Evolutionary conservation across 2,329 filamentous ascomycete genomes (phyloP).

Genomic region (Colletotrichum euphorbiae): DNA sequence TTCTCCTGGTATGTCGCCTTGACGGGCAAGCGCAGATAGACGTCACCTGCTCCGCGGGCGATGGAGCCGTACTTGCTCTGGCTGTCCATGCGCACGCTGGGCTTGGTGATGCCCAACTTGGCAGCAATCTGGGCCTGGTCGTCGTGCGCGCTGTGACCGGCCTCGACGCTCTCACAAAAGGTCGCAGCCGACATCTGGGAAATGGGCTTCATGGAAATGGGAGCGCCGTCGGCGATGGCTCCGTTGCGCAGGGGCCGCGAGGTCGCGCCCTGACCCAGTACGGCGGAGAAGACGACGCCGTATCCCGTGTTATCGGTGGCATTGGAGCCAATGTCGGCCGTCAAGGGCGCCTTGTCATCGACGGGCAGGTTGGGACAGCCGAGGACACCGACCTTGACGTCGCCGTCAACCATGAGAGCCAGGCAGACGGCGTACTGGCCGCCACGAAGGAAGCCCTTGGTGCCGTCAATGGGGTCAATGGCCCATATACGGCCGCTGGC

Average conservation of each 20-base stretch:
- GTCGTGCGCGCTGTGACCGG: constrained; percentile 88
- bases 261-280: constrained; percentile 82
- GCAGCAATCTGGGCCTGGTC: constrained; percentile 88
- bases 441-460: constrained; percentile 94
- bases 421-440: constrained; percentile 98
- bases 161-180: constrained; percentile 97
- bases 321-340: constrained; percentile 78
- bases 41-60: constrained; percentile 90
- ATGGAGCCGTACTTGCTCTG: constrained; percentile 98
- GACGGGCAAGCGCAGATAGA: constrained; percentile 91
- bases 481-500: constrained; percentile 88
- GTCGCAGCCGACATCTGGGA: constrained; percentile 81
- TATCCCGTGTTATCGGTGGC: constrained; percentile 79
- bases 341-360: constrained; percentile 79
- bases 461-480: constrained; percentile 97
- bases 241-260: constrained; percentile 76
- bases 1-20: constrained; percentile 94
- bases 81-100: constrained; percentile 96
- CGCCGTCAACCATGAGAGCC: constrained; percentile 89
- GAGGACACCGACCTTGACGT: constrained; percentile 93
- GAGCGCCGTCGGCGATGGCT: constrained; percentile 60
- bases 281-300: constrained; percentile 89
- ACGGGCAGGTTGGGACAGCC: constrained; percentile 96
- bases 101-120: constrained; percentile 86
- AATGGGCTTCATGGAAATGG: constrained; percentile 84